These are phyloP conservation scores for Saccharomycopsis sp. DNA, from an alignment of 805 yeast species.

Conservation along the genomic window DNA sequence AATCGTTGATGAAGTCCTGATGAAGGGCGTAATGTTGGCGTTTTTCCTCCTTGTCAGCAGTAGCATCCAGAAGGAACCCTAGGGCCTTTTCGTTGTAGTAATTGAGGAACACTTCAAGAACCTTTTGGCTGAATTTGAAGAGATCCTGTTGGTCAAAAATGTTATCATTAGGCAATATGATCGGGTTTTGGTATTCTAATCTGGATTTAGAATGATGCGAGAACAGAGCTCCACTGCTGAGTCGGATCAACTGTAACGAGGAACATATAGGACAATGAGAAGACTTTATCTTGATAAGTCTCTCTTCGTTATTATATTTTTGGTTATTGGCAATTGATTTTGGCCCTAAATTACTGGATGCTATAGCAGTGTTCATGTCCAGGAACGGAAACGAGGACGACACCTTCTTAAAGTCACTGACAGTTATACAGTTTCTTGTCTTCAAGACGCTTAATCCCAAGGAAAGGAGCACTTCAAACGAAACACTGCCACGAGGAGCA, in stretches of 20 bases:
- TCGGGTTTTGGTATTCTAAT: constrained; percentile 16
- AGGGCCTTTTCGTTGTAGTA: background rate
- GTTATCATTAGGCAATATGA: constrained; percentile 18
- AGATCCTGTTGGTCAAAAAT: constrained; percentile 17
- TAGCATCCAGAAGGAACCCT: background rate
- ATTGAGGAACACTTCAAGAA: constrained; percentile 6
- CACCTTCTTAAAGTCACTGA: constrained; percentile 11
- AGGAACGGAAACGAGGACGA: background rate
- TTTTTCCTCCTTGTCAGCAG: background rate
- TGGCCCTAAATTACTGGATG: background rate
- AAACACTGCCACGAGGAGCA: background rate
- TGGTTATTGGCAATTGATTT: background rate
- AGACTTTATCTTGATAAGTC: constrained; percentile 14
- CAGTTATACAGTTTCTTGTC: constrained; percentile 17
- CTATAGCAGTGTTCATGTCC: background rate
- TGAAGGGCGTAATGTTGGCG: background rate
- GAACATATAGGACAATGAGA: constrained; percentile 19
- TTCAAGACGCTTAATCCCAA: constrained; percentile 19
- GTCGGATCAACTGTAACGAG: constrained; percentile 14
- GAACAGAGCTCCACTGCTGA: constrained; percentile 10
- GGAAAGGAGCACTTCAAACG: constrained; percentile 15
- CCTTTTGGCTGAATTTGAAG: constrained; percentile 10
- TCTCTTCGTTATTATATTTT: background rate
- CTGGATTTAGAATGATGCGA: constrained; percentile 20
- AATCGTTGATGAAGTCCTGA: constrained; percentile 4